phyloP scores from a whole-genome alignment of 495 filamentous ascomycete species.

The Aspergillus homomorphus region DNA sequence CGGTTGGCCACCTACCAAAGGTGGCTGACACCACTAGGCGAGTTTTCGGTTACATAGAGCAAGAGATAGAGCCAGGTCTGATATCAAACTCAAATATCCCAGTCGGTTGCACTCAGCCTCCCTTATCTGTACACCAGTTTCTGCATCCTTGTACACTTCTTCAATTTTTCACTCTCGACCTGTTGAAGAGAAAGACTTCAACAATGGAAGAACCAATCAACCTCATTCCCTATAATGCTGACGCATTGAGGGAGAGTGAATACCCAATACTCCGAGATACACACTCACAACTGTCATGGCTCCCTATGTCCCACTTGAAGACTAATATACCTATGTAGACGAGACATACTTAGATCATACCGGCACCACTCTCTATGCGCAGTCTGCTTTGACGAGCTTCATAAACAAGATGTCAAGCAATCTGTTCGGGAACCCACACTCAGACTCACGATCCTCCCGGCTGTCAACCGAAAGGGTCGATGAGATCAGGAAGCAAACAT shows the following conservation, averaged over 20 bases:
- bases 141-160: too few relatives aligned
- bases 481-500: constrained; percentile 51
- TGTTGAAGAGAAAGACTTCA: too few relatives aligned
- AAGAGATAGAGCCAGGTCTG: too few relatives aligned
- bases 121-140: too few relatives aligned
- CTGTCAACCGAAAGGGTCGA: constrained; percentile 61
- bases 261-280: constrained; percentile 10
- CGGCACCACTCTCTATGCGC: constrained; percentile 69
- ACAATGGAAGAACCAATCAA: neutral
- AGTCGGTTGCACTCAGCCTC: too few relatives aligned
- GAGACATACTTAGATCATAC: constrained; percentile 67
- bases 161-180: too few relatives aligned
- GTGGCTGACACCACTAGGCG: too few relatives aligned
- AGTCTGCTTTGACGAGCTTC: constrained; percentile 39
- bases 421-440: constrained; percentile 77
- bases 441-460: constrained; percentile 61
- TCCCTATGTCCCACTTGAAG: too few relatives aligned
- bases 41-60: too few relatives aligned
- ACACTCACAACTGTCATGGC: neutral
- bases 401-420: constrained; percentile 56
- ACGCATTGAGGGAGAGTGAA: constrained; percentile 3
- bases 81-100: too few relatives aligned
- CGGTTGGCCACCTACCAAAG: too few relatives aligned
- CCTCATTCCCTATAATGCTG: neutral
- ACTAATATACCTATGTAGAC: neutral